A percentile compares a stretch with the other conserved stretches of the same genome.
These are phyloP conservation scores for Psidium guajava DNA, from an alignment of 345 rosid genomes.

Conservation along the genomic window DNA sequence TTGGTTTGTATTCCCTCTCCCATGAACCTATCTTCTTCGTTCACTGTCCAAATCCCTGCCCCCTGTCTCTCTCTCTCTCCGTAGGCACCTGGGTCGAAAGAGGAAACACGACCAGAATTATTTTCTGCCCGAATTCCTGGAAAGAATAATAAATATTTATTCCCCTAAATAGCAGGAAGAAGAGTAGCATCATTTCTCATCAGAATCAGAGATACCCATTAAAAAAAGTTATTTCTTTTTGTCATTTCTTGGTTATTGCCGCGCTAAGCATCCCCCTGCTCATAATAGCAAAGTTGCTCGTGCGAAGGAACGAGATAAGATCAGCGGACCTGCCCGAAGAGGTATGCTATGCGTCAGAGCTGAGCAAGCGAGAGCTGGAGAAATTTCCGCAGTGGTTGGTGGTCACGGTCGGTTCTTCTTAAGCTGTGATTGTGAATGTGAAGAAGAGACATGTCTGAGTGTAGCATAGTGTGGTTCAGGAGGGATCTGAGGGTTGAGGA, in stretches of 20 bases:
- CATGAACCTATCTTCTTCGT: slow-evolving; percentile 18
- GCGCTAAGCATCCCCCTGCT: background rate
- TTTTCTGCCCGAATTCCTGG: background rate
- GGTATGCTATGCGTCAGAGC: slow-evolving; percentile 6
- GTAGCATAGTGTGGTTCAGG: slow-evolving; percentile 96
- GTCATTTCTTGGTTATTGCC: background rate
- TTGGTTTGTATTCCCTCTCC: slow-evolving; percentile 21
- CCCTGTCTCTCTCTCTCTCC: background rate
- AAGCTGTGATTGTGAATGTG: background rate
- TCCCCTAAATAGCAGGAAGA: background rate
- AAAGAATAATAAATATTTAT: background rate
- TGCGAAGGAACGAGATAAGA: background rate
- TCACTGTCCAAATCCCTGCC: background rate
- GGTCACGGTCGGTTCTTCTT: slow-evolving; percentile 5
- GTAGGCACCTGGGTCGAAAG: background rate
- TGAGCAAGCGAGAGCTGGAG: slow-evolving; percentile 2
- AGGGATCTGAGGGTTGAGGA: slow-evolving; percentile 98
- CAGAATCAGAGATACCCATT: background rate
- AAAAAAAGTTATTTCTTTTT: background rate
- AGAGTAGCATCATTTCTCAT: background rate
- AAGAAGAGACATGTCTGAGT: slow-evolving; percentile 41
- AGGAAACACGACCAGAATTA: background rate
- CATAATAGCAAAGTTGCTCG: background rate
- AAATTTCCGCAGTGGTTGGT: background rate
- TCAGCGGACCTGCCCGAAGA: background rate